A percentile compares a stretch with the other conserved stretches of the same genome.
These are phyloP conservation scores for Cryphonectria carpinicola DNA, from an alignment of 2,329 filamentous ascomycete species.

Conservation along the genomic window DNA sequence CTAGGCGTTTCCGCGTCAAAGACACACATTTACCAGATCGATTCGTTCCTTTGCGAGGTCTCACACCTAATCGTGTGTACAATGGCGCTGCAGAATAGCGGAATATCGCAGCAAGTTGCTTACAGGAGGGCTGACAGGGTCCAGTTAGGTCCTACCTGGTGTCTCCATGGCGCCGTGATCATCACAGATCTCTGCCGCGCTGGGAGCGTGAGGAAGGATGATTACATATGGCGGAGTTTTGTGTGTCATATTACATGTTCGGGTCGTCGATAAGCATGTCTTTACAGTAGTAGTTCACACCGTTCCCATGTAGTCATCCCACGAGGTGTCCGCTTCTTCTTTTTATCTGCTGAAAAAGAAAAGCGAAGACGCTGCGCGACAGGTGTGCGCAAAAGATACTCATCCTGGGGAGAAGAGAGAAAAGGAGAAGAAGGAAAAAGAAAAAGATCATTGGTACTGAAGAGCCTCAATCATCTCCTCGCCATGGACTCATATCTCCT, in stretches of 20 bases:
- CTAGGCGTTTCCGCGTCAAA: background rate
- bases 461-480: background rate
- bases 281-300: background rate
- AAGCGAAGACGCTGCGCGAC: too few relatives aligned
- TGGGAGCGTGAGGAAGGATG: background rate
- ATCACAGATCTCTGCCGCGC: background rate
- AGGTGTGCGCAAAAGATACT: background rate
- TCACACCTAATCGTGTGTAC: background rate
- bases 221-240: background rate
- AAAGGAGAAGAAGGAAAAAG: too few relatives aligned
- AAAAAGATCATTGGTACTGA: background rate
- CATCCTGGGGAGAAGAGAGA: background rate
- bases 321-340: background rate
- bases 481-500: constrained; percentile 24
- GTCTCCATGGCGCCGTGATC: background rate
- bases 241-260: background rate
- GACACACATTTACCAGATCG: background rate
- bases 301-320: background rate
- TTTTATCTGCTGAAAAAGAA: background rate
- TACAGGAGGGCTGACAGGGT: background rate
- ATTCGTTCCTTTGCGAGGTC: constrained; percentile 5
- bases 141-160: background rate
- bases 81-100: background rate
- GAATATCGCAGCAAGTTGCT: background rate
- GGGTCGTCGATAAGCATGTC: background rate